These are phyloP conservation scores for Raffaelea arxii DNA, from an alignment of 2,329 filamentous ascomycete genomes.

Conservation along the genomic window DNA sequence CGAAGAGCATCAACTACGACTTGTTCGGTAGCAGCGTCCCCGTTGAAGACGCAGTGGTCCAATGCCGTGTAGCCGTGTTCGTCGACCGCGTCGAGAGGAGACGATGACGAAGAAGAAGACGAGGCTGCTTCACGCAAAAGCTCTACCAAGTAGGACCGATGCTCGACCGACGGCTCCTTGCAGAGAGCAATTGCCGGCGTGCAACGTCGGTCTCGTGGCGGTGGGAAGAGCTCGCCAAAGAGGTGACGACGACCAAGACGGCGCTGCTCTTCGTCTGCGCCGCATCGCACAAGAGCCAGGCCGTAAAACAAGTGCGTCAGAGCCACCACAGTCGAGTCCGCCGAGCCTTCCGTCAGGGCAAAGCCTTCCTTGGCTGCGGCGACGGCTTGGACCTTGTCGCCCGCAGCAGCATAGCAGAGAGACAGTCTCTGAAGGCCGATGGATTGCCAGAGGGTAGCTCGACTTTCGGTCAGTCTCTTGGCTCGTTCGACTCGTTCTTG, in stretches of 20 bases:
- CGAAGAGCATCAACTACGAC: too few species aligned
- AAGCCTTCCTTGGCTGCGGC: slow-evolving; percentile 7
- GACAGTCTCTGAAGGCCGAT: slow-evolving; percentile 23
- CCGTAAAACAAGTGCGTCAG: slow-evolving; percentile 24
- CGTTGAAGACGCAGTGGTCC: slow-evolving; percentile 26
- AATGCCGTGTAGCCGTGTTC: slow-evolving; percentile 25
- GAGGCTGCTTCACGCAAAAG: slow-evolving; percentile 21
- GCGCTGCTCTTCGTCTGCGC: slow-evolving; percentile 16
- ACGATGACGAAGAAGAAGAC: too few species aligned
- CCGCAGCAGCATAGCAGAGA: slow-evolving; percentile 20
- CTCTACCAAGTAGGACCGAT: slow-evolving; percentile 22
- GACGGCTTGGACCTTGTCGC: slow-evolving; percentile 15
- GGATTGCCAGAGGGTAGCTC: slow-evolving; percentile 20
- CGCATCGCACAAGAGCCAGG: slow-evolving; percentile 17
- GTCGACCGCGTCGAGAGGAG: slow-evolving; percentile 20
- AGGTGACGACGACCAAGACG: too few species aligned
- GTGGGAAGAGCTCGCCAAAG: too few species aligned
- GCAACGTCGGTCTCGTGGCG: slow-evolving; percentile 11
- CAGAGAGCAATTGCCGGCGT: slow-evolving; percentile 26
- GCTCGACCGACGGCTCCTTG: slow-evolving; percentile 27
- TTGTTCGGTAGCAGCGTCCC: slow-evolving; percentile 14
- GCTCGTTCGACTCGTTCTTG: too few species aligned
- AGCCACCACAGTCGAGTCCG: slow-evolving; percentile 19
- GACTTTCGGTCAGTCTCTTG: too few species aligned
- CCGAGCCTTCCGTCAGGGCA: slow-evolving; percentile 8